Evolutionary conservation across 345 rosid genomes (phyloP).

Genomic region (Gossypium australe): DNA sequence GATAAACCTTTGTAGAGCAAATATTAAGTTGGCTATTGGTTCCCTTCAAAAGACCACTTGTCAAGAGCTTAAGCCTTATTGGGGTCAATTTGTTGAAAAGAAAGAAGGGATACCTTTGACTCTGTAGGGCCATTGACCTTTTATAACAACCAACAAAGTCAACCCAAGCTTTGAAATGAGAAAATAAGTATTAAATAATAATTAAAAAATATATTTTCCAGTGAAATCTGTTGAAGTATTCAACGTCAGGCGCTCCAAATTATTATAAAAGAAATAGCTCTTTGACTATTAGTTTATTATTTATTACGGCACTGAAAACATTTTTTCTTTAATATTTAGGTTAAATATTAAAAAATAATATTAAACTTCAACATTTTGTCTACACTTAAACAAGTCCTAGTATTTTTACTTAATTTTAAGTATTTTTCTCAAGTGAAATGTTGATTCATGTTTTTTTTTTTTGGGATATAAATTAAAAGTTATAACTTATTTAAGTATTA

Average conservation of each 20-base stretch:
- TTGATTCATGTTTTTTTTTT: too few species aligned
- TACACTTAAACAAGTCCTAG: too few species aligned
- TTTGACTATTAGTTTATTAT: too few species aligned
- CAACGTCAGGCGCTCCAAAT: background rate
- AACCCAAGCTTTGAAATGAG: background rate
- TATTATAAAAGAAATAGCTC: too few species aligned
- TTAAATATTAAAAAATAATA: too few species aligned
- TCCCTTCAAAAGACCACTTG: background rate
- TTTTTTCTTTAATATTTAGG: too few species aligned
- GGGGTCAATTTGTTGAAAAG: constrained; percentile 2
- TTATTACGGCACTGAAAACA: background rate
- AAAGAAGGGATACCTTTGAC: background rate
- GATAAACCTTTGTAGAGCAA: background rate
- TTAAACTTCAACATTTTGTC: too few species aligned
- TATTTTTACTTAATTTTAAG: too few species aligned
- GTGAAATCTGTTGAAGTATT: background rate
- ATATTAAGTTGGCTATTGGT: background rate
- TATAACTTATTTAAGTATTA: too few species aligned
- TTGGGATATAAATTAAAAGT: too few species aligned
- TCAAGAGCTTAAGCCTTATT: background rate
- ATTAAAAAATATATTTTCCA: background rate
- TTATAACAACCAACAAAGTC: background rate
- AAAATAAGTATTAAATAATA: background rate
- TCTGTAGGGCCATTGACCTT: background rate
- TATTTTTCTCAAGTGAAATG: too few species aligned